Evolutionary conservation across 345 rosid genomes (phyloP).

Genomic region (Physaria fendleri): DNA sequence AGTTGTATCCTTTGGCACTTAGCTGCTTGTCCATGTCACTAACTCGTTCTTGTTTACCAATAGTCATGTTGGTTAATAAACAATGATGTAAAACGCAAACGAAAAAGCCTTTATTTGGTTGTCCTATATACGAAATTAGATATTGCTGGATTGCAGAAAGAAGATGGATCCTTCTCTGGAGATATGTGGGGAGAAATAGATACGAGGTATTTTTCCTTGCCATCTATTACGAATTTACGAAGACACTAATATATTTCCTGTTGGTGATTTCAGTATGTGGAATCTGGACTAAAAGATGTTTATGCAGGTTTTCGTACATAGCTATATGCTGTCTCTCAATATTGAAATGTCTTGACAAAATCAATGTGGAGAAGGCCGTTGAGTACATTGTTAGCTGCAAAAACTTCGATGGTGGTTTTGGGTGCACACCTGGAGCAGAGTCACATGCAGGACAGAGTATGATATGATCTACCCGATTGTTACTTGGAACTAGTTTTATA

Average conservation of each 20-base stretch:
- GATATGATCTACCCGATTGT: slow-evolving; percentile 11
- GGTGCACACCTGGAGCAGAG: slow-evolving; percentile 89
- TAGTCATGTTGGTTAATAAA: not conserved
- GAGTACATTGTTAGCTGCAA: slow-evolving; percentile 77
- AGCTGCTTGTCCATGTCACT: not conserved
- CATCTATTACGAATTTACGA: not conserved
- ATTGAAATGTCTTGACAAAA: slow-evolving; percentile 48
- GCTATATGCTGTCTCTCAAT: slow-evolving; percentile 78
- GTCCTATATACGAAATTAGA: slow-evolving; percentile 39
- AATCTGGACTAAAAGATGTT: not conserved
- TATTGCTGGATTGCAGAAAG: slow-evolving; percentile 72
- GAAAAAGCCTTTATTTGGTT: not conserved
- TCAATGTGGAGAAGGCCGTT: slow-evolving; percentile 75
- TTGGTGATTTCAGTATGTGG: not conserved
- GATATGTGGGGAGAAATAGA: slow-evolving; percentile 98
- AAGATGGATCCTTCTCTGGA: slow-evolving; percentile 93
- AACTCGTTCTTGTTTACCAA: not conserved
- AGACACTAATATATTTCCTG: not conserved
- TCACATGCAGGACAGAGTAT: slow-evolving; percentile 96
- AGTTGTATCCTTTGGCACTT: slow-evolving; percentile 65
- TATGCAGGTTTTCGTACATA: slow-evolving; percentile 75
- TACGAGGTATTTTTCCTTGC: slow-evolving; percentile 49
- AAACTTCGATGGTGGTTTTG: slow-evolving; percentile 94
- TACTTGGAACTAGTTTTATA: not conserved
- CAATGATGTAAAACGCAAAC: not conserved